These are phyloP conservation scores for Ceriops tagal DNA, from an alignment of 345 rosid species.

Conservation along the genomic window DNA sequence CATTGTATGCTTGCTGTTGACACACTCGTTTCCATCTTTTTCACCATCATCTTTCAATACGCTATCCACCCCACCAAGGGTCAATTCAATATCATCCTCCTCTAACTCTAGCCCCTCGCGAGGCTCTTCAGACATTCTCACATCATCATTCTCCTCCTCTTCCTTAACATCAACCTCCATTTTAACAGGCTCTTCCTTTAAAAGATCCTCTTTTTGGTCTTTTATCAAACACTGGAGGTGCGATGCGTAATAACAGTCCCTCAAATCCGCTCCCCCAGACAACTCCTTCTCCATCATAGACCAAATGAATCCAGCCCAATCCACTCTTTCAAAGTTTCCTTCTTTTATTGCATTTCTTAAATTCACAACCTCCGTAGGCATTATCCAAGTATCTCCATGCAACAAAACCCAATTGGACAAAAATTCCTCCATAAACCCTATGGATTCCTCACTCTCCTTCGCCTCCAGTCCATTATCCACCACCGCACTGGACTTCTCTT, in stretches of 20 bases:
- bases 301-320: constrained; percentile 79
- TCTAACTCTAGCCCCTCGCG: constrained; percentile 39
- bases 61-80: constrained; percentile 53
- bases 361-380: constrained; percentile 56
- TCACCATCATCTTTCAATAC: constrained; percentile 27
- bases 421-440: constrained; percentile 49
- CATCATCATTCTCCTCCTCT: constrained; percentile 36
- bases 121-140: constrained; percentile 34
- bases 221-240: constrained; percentile 80
- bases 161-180: constrained; percentile 35
- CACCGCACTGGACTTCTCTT: constrained; percentile 34
- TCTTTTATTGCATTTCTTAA: constrained; percentile 43
- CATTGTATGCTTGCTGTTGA: constrained; percentile 28
- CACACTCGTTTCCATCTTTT: constrained; percentile 5
- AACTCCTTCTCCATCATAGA: constrained; percentile 85
- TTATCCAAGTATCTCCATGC: constrained; percentile 79
- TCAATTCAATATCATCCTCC: constrained; percentile 60
- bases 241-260: constrained; percentile 77
- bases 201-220: constrained; percentile 40
- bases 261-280: constrained; percentile 33
- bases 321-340: constrained; percentile 66
- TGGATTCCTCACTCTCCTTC: constrained; percentile 45
- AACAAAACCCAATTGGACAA: constrained; percentile 61
- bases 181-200: constrained; percentile 22
- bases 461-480: constrained; percentile 26